These are phyloP conservation scores for Sclerotinia subarctica DNA, from an alignment of 2,329 filamentous ascomycete species.

Conservation along the genomic window DNA sequence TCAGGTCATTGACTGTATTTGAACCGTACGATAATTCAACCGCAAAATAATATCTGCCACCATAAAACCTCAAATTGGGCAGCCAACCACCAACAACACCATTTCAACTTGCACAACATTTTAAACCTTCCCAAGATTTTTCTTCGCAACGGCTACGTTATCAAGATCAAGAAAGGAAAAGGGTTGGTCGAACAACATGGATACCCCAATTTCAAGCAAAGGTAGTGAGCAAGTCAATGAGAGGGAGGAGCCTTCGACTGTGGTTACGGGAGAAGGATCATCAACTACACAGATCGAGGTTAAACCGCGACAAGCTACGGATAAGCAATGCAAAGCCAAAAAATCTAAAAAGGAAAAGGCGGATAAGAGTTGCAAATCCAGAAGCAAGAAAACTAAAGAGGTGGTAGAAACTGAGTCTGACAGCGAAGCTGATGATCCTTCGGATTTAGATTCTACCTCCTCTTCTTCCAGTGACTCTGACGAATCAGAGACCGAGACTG, in stretches of 20 bases:
- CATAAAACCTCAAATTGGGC: neutral
- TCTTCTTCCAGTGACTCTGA: conserved; percentile 28
- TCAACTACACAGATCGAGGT: conserved; percentile 29
- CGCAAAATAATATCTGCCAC: conserved; percentile 8
- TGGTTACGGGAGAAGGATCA: conserved; percentile 25
- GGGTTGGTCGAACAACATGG: conserved; percentile 24
- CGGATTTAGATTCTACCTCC: neutral
- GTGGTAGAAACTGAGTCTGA: conserved; percentile 19
- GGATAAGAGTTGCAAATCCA: conserved; percentile 16
- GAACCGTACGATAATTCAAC: neutral
- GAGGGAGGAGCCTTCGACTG: conserved; percentile 28
- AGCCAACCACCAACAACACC: neutral
- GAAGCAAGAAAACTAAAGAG: conserved; percentile 22
- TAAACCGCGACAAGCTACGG: conserved; percentile 28
- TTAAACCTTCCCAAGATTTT: neutral
- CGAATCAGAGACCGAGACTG: conserved; percentile 35
- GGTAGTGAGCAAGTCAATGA: conserved; percentile 29
- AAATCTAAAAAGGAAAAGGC: conserved; percentile 32
- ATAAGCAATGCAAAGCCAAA: conserved; percentile 29
- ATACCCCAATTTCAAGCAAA: conserved; percentile 34
- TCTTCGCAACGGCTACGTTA: neutral
- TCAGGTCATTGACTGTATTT: neutral
- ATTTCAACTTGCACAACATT: neutral
- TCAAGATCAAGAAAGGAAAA: neutral
- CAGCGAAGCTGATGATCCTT: conserved; percentile 13